These are phyloP conservation scores for Zygnema cylindricum DNA, from an alignment of 139 green algal species.

Conservation along the genomic window DNA sequence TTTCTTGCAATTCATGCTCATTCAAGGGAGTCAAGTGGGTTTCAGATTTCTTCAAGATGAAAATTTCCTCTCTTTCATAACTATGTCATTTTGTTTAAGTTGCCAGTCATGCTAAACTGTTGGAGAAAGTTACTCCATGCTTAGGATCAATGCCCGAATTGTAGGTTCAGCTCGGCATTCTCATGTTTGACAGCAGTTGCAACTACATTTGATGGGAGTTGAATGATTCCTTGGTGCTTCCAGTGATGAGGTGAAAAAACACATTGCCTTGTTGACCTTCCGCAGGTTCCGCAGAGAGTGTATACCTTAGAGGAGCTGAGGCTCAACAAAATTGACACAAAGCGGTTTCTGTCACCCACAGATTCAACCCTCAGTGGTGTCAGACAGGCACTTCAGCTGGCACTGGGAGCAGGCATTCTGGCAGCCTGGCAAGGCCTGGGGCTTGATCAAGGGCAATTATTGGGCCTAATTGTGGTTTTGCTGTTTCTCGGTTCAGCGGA, in stretches of 20 bases:
- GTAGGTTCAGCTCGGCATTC: background rate
- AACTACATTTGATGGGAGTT: too few relatives aligned
- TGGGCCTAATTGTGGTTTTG: constrained; percentile 60
- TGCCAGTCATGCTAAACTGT: too few relatives aligned
- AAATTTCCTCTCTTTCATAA: too few relatives aligned
- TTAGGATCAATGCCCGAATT: too few relatives aligned
- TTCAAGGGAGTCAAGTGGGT: too few relatives aligned
- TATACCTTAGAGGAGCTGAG: constrained; percentile 83
- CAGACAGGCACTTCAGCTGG: constrained; percentile 28
- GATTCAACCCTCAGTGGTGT: constrained; percentile 76
- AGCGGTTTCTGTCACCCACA: constrained; percentile 77
- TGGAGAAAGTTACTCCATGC: too few relatives aligned
- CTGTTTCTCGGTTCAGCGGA: constrained; percentile 71
- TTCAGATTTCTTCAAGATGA: too few relatives aligned
- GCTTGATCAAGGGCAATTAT: constrained; percentile 62
- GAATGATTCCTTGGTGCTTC: too few relatives aligned
- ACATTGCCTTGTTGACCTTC: background rate
- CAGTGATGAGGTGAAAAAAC: too few relatives aligned
- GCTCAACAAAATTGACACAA: constrained; percentile 87
- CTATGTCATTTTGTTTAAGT: too few relatives aligned
- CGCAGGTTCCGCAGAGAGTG: constrained; percentile 51
- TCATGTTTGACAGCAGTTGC: background rate
- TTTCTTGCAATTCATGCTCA: too few relatives aligned
- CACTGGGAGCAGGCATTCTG: constrained; percentile 69
- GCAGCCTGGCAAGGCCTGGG: constrained; percentile 59